Conservation (phyloP, 495 filamentous ascomycete genomes). For the Penicillium robsamsonii region DNA sequence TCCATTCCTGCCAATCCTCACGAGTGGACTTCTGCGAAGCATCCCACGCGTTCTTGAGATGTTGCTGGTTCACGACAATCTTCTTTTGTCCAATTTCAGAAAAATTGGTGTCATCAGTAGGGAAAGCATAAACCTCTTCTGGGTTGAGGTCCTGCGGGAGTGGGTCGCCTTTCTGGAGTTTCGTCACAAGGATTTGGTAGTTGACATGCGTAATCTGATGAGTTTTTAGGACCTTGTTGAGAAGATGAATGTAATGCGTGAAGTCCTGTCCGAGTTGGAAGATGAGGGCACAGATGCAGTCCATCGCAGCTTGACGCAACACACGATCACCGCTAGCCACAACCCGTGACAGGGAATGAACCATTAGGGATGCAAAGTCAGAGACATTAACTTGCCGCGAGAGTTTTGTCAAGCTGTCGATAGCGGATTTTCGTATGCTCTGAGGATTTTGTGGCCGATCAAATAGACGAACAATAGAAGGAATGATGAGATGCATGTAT, state of each 20-base stretch:
- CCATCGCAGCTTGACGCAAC: constrained; percentile 80
- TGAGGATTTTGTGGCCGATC: constrained; percentile 77
- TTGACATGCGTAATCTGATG: constrained; percentile 78
- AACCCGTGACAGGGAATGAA: constrained; percentile 82
- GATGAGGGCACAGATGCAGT: constrained; percentile 92
- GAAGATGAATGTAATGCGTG: constrained; percentile 83
- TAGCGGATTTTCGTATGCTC: constrained; percentile 78
- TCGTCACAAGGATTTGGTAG: constrained; percentile 86
- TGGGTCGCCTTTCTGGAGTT: constrained; percentile 89
- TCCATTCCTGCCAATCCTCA: constrained; percentile 99
- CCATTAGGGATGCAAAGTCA: constrained; percentile 91
- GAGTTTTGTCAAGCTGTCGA: constrained; percentile 92
- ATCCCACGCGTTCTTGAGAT: constrained; percentile 97
- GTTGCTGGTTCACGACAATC: constrained; percentile 91
- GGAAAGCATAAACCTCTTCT: constrained; percentile 76
- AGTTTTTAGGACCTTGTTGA: constrained; percentile 70
- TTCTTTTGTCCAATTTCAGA: constrained; percentile 89
- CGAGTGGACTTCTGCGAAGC: constrained; percentile 90
- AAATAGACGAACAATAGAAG: constrained; percentile 88
- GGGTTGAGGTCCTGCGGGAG: constrained; percentile 92
- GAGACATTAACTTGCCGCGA: constrained; percentile 96
- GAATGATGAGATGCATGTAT: constrained; percentile 99
- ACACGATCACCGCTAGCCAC: constrained; percentile 67
- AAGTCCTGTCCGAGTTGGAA: constrained; percentile 96
- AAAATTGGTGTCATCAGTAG: constrained; percentile 71